Evolutionary conservation across 1,139 yeast genomes (phyloP).

Genomic region (Scheffersomyces quercinus): DNA sequence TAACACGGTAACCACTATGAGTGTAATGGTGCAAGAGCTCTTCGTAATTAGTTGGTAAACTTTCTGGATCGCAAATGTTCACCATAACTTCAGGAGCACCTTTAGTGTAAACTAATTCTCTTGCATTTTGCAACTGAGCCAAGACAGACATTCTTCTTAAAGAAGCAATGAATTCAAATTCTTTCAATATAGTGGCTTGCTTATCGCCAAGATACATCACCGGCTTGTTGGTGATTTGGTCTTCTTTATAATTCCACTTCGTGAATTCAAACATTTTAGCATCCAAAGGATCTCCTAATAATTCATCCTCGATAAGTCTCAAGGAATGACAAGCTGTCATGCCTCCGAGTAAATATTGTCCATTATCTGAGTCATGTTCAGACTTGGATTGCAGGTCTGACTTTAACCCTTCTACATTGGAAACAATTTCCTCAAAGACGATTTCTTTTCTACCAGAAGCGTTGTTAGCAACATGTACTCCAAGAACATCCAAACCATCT

Average conservation of each 20-base stretch:
- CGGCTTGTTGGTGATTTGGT: conserved; percentile 36
- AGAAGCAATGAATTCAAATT: conserved; percentile 82
- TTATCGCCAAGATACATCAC: conserved; percentile 29
- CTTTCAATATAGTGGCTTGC: conserved; percentile 57
- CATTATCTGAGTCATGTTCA: conserved; percentile 31
- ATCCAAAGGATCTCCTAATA: conserved; percentile 93
- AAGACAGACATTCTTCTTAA: conserved; percentile 91
- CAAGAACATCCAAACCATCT: conserved; percentile 91
- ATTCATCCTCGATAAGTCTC: conserved; percentile 71
- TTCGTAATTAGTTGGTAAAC: conserved; percentile 75
- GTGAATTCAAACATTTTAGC: conserved; percentile 91
- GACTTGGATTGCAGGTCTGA: conserved; percentile 7
- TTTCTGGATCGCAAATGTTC: conserved; percentile 67
- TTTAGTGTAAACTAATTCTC: conserved; percentile 63
- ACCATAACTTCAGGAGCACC: conserved; percentile 98
- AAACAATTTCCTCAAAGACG: conserved; percentile 49
- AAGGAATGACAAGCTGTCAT: conserved; percentile 89
- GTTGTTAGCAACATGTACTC: conserved; percentile 67
- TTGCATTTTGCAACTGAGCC: conserved; percentile 22
- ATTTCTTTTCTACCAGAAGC: conserved; percentile 53
- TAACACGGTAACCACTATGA: conserved; percentile 90
- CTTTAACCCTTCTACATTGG: conserved; percentile 23
- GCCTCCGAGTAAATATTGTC: conserved; percentile 44
- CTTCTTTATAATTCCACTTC: conserved; percentile 72
- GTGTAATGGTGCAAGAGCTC: conserved; percentile 80